phyloP scores from a whole-genome alignment of 495 filamentous ascomycete species.

The Acidiella bohemica region DNA sequence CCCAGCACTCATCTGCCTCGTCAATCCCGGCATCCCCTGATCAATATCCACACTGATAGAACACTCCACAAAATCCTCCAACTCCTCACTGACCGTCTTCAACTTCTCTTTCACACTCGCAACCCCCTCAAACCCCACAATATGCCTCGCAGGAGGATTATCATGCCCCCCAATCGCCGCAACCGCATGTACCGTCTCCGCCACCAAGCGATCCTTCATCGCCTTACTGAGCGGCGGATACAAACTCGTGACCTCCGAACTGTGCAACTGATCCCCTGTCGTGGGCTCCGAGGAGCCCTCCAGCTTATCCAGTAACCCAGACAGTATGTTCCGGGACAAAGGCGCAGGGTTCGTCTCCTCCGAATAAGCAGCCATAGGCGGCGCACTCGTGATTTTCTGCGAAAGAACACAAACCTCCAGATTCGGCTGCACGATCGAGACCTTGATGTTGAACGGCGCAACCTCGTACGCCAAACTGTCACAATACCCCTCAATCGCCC shows the following conservation, averaged over 20 bases:
- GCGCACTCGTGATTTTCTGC: conserved; percentile 71
- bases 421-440: conserved; percentile 86
- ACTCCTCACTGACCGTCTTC: conserved; percentile 87
- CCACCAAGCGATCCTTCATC: conserved; percentile 54
- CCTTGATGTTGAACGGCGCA: conserved; percentile 91
- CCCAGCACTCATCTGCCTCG: too few species aligned
- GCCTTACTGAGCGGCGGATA: conserved; percentile 56
- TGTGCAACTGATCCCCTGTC: conserved; percentile 29
- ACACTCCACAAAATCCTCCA: conserved; percentile 89
- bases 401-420: conserved; percentile 73
- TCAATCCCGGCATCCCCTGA: too few species aligned
- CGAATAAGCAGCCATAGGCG: conserved; percentile 59
- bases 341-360: conserved; percentile 64
- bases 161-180: conserved; percentile 87
- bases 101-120: conserved; percentile 87
- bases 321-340: conserved; percentile 64
- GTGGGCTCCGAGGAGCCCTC: conserved; percentile 25
- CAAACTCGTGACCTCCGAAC: conserved; percentile 48
- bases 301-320: conserved; percentile 51
- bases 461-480: conserved; percentile 94
- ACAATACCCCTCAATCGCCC: conserved; percentile 96
- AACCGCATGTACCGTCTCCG: conserved; percentile 85
- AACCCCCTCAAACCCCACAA: conserved; percentile 83
- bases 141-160: conserved; percentile 87
- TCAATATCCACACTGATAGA: conserved; percentile 75